Evolutionary conservation across 805 yeast species (phyloP), one percentile per base, ranked within the genome.

Genomic region (Wickerhamiella sergipiensis): DNA sequence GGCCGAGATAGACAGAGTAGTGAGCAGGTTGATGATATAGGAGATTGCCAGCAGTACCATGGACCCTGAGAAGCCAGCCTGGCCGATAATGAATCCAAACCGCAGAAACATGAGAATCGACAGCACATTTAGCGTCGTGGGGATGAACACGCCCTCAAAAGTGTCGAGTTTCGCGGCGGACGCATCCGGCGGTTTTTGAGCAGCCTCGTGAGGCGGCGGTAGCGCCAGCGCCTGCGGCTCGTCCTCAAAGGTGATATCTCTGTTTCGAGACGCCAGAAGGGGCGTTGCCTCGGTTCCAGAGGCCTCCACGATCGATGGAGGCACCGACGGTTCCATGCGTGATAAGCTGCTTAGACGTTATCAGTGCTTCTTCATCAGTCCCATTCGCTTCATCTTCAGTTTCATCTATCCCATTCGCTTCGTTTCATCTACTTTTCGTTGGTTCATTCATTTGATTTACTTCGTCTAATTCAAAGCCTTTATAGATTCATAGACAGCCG

Each of bases 41-140:
- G 95, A 83, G 64, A 87, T 64, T 1, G 81, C 50, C 39, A 92
- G 69, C 21, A 90, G 67, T 1, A 78, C 66, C 22, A 88, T 59
- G 2, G 95, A 74, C 4, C 97, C 97, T 17, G 83, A 50, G 6
- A 90, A 72, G 1, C 98, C 99, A 74, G 90, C 80, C 63, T 92
- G 97, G 9, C 98, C 98, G 33, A 92, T 73, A 36, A 92, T 83
- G 68, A 89, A 92, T 6, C 98, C 98, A 64, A 92, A 92, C 56
- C 99, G 77, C 57, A 92, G 72, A 64, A 90, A 92, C 95, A 92
- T 88, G 64, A 92, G 75, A 60, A 92, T 92, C 2, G 97, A 88
- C 29, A 92, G 72, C 44, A 92, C 97, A 66, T 92, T 92, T 42
- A 92, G 71, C 0, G 95, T 79, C 0, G 97, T 92, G 10, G 99